Base-by-base conservation (phyloP, 805 yeast genomes). In the Metschnikowia matae region DNA sequence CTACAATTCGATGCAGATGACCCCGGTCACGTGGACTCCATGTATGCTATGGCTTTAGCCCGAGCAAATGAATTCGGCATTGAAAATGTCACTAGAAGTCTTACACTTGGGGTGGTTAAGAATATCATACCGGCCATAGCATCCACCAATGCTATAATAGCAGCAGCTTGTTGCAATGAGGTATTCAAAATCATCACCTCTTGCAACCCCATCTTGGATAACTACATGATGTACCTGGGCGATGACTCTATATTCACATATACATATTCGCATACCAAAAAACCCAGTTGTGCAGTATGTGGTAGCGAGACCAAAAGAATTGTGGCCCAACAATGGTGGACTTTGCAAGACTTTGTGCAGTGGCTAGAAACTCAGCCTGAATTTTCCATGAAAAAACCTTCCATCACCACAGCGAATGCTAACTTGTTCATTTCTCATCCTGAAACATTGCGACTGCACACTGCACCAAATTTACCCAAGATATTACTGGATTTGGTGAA, bases 61-160 rank as follows among this genome's bases (percentile, higher is more conserved):
- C 70, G 98, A 49, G 96, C 96, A 0, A 40, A 63, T 0, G 65
- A 75, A 33, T 89, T 83, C 63, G 77, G 79, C 1, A 92, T 92
- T 42, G 74, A 72, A n/a, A 91, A 92, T 0, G 88, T 92, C 10
- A 86, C 92, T 0, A 77, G 80, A 51, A 70, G 77, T 44, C 77
- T 87, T 37, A 83, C 94, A 0, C 75, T 88, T 47, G 98, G 98
- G 0, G 95, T 92, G 33, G 88, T 89, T 47, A 92, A 92, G 65
- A 85, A 85, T 60, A 91, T 92, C 52, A 86, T 92, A 8, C 99
- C 99, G 0, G 91, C 97, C 1, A 87, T 91, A 48, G 96, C 97
- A 1, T 85, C 96, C 1, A 91, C 97, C 0, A 92, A 94, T 65
- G 96, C 98, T 2, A 78, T 92, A 20, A 81, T 92, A 32, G 96